phyloP scores from a whole-genome alignment of 768 basidiomycete species.

The Daedaleopsis nitida region DNA sequence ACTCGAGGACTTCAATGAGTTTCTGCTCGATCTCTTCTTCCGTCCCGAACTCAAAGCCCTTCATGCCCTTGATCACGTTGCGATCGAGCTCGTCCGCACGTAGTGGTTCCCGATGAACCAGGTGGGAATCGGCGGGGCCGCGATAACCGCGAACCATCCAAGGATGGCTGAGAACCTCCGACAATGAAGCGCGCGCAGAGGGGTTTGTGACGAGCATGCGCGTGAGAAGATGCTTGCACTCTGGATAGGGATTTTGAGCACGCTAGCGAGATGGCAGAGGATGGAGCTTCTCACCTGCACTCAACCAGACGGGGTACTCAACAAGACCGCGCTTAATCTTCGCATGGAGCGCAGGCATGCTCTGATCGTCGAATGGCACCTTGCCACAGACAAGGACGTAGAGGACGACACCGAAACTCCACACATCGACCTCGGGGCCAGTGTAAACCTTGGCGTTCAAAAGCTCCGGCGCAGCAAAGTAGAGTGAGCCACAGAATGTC shows the following conservation, averaged over 20 bases:
- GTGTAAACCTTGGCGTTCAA: constrained; percentile 97
- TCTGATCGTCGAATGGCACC: constrained; percentile 98
- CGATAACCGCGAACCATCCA: constrained; percentile 92
- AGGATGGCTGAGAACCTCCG: constrained; percentile 85
- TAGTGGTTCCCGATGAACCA: constrained; percentile 87
- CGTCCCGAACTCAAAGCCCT: constrained; percentile 94
- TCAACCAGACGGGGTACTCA: constrained; percentile 97
- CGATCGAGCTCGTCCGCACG: constrained; percentile 87
- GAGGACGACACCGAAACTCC: constrained; percentile 98
- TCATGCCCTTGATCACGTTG: constrained; percentile 87
- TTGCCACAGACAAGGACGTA: constrained; percentile 98
- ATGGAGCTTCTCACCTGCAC: constrained; percentile 63
- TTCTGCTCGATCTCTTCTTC: constrained; percentile 82
- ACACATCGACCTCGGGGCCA: constrained; percentile 97
- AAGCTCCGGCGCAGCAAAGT: constrained; percentile 97
- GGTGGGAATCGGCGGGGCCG: constrained; percentile 79
- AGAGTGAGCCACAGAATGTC: constrained; percentile 97
- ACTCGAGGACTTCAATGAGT: constrained; percentile 71
- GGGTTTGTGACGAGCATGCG: constrained; percentile 98
- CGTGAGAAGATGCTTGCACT: constrained; percentile 92
- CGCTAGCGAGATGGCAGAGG: constrained; percentile 11
- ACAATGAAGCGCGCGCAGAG: constrained; percentile 74
- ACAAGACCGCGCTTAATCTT: constrained; percentile 98
- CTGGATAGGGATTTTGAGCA: constrained; percentile 40
- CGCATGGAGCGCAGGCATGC: constrained; percentile 98